Conservation (phyloP, 2,329 filamentous ascomycete genomes). For the Pseudocercospora pini-densiflorae region DNA sequence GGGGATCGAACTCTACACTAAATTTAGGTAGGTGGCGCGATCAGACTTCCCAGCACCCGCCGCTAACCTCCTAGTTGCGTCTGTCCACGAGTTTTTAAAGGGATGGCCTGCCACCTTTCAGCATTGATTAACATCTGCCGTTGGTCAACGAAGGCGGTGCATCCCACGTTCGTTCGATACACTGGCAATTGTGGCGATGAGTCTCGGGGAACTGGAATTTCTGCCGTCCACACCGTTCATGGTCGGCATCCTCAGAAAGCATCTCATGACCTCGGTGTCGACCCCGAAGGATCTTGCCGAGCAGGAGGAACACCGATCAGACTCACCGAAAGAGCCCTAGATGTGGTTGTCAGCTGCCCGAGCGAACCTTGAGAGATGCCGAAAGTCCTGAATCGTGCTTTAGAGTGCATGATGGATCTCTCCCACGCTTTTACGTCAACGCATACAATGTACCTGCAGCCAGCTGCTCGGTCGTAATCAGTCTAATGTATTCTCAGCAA, state of each 20-base stretch:
- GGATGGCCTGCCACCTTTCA: background rate
- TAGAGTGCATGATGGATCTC: too few species aligned
- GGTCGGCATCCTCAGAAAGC: background rate
- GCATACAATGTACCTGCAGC: background rate
- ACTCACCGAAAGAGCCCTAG: background rate
- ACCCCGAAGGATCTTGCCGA: conserved; percentile 1
- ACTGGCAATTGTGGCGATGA: background rate
- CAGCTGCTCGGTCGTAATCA: background rate
- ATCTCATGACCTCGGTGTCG: background rate
- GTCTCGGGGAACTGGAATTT: background rate
- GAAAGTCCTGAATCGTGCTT: background rate
- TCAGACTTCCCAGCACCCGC: too few species aligned
- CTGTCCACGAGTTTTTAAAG: too few species aligned
- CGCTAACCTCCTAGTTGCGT: too few species aligned
- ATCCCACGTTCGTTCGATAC: background rate
- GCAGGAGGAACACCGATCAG: background rate
- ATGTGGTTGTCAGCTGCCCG: background rate
- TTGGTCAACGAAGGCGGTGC: background rate
- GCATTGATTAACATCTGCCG: background rate
- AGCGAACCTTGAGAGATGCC: conserved; percentile 1
- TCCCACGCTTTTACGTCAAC: too few species aligned
- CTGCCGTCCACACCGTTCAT: background rate
- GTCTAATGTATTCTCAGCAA: too few species aligned
- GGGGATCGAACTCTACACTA: too few species aligned
- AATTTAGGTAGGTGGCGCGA: too few species aligned